These are phyloP conservation scores for Protomyces arabidopsidicola DNA, from an alignment of 1,139 yeast genomes.

Conservation along the genomic window DNA sequence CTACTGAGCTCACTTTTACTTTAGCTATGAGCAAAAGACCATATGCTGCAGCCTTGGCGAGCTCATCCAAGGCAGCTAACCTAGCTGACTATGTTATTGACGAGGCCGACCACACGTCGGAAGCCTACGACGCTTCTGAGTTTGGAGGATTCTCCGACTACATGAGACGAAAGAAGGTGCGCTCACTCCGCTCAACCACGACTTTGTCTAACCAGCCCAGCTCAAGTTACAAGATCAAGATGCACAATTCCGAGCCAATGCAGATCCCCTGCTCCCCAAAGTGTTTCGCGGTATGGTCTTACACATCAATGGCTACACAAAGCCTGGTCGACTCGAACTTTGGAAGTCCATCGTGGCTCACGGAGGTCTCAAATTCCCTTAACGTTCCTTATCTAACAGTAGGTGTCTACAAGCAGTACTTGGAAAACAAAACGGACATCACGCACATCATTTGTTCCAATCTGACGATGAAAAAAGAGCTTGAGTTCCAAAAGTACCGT, in stretches of 20 bases:
- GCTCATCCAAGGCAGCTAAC: constrained; percentile 12
- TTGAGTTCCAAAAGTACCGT: constrained; percentile 60
- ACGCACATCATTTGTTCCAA: constrained; percentile 81
- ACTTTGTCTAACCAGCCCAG: neutral
- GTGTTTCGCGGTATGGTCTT: constrained; percentile 56
- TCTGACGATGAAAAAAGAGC: constrained; percentile 63
- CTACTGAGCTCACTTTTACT: too few relatives aligned
- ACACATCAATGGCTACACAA: constrained; percentile 74
- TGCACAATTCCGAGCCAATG: constrained; percentile 36
- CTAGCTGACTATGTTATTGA: constrained; percentile 6
- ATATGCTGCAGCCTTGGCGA: constrained; percentile 21
- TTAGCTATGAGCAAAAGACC: constrained; percentile 1
- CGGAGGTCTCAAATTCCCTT: constrained; percentile 50
- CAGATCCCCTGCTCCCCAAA: constrained; percentile 37
- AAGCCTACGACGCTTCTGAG: constrained; percentile 39
- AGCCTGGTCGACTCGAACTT: constrained; percentile 66
- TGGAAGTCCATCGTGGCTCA: constrained; percentile 65
- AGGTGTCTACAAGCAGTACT: constrained; percentile 60
- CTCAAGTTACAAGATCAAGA: constrained; percentile 64
- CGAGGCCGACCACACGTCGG: constrained; percentile 20
- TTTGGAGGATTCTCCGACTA: constrained; percentile 70
- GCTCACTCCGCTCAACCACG: neutral
- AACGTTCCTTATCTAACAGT: neutral
- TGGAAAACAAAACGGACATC: constrained; percentile 64
- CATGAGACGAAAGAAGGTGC: constrained; percentile 55